Evolutionary conservation across 169 alveolate species (phyloP), one percentile per base, ranked within the genome.

Genomic region (Cryptosporidium xiaoi): DNA sequence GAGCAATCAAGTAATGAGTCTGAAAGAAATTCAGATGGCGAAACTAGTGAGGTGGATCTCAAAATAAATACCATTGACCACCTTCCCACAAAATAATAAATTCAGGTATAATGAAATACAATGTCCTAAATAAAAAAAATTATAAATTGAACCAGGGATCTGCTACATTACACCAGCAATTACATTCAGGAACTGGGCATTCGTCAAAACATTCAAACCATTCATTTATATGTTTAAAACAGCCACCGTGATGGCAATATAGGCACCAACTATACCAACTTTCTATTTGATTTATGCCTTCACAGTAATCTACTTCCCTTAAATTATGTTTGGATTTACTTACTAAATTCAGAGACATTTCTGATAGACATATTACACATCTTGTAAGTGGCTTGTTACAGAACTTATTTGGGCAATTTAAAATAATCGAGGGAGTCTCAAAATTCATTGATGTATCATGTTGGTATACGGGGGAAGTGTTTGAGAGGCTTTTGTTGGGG

Each of bases 161-260:
- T 3, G 44, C 71, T 40, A 51, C 51, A 44, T 56, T 77, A 36
- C 87, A 77, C 87, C 87, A 77, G 27, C 87, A 77, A 40, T 77
- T 56, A 36, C 87, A 77, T 4, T 77, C 77, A 15, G 87, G 71
- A 10, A 77, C 87, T 55, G 87, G 87, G 51, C 87, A 77, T 62
- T 77, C 87, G 20, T 77, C 87, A 62, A 77, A 77, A 18, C 71
- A 77, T 31, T 77, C 87, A 24, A 77, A 77, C 87, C 87, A 77
- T 44, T 77, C 87, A 60, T 50, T 77, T 1, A 77, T 60, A 46
- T 77, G 87, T 33, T 77, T 60, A 46, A 77, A 60, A 33, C 87
- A 77, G 24, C 87, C 87, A 18, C 87, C 87, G 40, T 77, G 87
- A 56, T 77, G 87, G 51, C 87, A 77, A 46, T 77, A 62, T 8